These are phyloP conservation scores for Musa schizocarpa DNA, from an alignment of 176 grass and related monocot genomes.

Conservation along the genomic window DNA sequence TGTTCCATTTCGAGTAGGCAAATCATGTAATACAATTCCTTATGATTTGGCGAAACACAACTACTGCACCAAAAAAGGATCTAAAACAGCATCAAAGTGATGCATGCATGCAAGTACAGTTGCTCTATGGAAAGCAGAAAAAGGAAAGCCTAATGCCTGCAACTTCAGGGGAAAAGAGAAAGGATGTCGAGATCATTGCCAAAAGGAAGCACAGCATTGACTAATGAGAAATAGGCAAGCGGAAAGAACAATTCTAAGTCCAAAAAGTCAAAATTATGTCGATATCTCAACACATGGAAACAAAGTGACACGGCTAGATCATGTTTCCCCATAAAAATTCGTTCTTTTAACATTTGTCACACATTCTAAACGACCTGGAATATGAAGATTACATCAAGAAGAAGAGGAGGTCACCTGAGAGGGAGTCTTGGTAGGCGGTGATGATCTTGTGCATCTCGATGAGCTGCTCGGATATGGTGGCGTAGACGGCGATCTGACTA, in stretches of 20 bases:
- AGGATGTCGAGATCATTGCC: no score
- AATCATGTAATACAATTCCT: background rate
- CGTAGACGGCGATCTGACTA: conserved; percentile 21
- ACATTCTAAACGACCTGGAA: no score
- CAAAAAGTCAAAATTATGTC: background rate
- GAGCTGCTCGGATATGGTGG: conserved; percentile 19
- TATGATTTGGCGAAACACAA: no score
- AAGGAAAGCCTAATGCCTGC: no score
- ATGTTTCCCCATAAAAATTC: no score
- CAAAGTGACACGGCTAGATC: background rate
- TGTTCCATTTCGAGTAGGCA: background rate
- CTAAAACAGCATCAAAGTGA: background rate
- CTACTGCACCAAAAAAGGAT: background rate
- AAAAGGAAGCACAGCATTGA: no score
- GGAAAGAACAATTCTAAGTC: background rate
- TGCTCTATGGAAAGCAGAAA: no score
- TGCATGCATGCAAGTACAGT: no score
- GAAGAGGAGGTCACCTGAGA: conserved; percentile 4
- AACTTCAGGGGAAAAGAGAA: no score
- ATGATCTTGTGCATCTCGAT: conserved; percentile 20
- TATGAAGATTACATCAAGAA: background rate
- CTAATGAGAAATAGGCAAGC: no score
- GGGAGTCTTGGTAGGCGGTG: conserved; percentile 1
- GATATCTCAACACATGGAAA: background rate
- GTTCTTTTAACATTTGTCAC: no score